phyloP scores from a whole-genome alignment of 2,329 filamentous ascomycete species.

The Ustulina deusta region DNA sequence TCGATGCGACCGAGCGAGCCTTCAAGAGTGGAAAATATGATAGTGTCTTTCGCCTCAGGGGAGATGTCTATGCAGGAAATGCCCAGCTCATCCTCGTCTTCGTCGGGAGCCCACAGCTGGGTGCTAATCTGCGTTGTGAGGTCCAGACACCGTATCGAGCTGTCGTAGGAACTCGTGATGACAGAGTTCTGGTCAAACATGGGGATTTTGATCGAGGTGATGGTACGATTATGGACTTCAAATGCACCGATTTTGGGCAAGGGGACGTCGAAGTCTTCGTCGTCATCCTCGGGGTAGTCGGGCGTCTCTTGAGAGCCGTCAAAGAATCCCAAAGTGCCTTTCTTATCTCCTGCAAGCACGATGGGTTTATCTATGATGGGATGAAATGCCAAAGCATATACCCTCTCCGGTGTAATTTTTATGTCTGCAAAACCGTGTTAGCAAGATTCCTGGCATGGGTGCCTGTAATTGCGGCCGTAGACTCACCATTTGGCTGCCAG shows the following conservation, averaged over 20 bases:
- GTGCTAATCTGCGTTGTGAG: slow-evolving; percentile 81
- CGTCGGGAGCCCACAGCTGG: slow-evolving; percentile 82
- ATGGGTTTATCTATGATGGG: slow-evolving; percentile 87
- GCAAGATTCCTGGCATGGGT: not conserved
- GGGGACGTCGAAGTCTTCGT: slow-evolving; percentile 73
- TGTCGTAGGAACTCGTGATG: slow-evolving; percentile 92
- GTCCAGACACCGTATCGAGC: slow-evolving; percentile 88
- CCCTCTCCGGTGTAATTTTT: slow-evolving; percentile 88
- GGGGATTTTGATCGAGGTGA: slow-evolving; percentile 84
- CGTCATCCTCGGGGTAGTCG: slow-evolving; percentile 67
- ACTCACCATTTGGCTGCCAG: slow-evolving; percentile 81
- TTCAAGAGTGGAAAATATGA: slow-evolving; percentile 89
- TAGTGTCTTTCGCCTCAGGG: slow-evolving; percentile 73
- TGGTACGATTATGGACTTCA: slow-evolving; percentile 90
- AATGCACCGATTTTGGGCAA: slow-evolving; percentile 88
- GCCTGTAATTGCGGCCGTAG: not conserved
- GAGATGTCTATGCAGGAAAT: slow-evolving; percentile 88
- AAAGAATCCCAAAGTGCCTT: slow-evolving; percentile 90
- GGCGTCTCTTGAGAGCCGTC: slow-evolving; percentile 80
- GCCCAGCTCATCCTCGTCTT: slow-evolving; percentile 77
- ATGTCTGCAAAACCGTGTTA: slow-evolving; percentile 69
- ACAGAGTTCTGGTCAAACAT: slow-evolving; percentile 78
- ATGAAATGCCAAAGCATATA: slow-evolving; percentile 91
- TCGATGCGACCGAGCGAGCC: slow-evolving; percentile 87
- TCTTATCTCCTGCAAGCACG: slow-evolving; percentile 93